A percentile compares a stretch with the other conserved stretches of the same genome.
Evolutionary conservation across 805 yeast species (phyloP).

Genomic region (Groenewaldozyma salmanticensis): DNA sequence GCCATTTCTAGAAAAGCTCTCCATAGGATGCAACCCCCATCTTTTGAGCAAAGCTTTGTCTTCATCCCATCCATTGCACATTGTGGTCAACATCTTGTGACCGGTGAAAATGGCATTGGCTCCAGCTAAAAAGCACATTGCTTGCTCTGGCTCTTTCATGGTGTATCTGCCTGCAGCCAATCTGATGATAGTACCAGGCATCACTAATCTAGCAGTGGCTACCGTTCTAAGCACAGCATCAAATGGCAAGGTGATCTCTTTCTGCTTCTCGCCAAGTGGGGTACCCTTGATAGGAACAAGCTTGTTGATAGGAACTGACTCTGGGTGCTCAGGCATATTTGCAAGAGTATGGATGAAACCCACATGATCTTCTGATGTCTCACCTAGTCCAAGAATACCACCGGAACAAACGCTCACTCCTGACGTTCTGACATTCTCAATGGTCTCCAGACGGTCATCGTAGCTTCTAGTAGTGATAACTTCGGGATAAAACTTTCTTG

Average conservation of each 20-base stretch:
- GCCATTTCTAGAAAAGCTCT: constrained; percentile 11
- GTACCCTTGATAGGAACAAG: constrained; percentile 75
- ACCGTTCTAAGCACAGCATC: constrained; percentile 59
- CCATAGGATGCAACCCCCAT: constrained; percentile 45
- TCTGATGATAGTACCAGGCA: constrained; percentile 64
- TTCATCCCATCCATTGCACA: constrained; percentile 80
- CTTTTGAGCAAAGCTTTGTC: constrained; percentile 55
- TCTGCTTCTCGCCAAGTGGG: constrained; percentile 43
- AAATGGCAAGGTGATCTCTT: constrained; percentile 38
- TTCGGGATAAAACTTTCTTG: constrained; percentile 66
- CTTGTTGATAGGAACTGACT: constrained; percentile 70
- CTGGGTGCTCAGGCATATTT: constrained; percentile 66
- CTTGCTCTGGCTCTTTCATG: constrained; percentile 69
- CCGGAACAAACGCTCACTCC: constrained; percentile 70
- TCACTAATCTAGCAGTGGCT: constrained; percentile 64
- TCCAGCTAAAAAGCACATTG: constrained; percentile 67
- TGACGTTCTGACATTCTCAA: constrained; percentile 50
- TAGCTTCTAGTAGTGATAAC: constrained; percentile 60
- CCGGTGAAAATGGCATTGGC: constrained; percentile 78
- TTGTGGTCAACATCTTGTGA: constrained; percentile 69
- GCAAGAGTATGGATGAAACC: constrained; percentile 58
- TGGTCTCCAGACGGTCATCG: constrained; percentile 63
- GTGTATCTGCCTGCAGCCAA: constrained; percentile 77
- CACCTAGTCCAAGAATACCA: constrained; percentile 73
- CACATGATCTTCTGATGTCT: constrained; percentile 59